phyloP scores from a whole-genome alignment of 1,284 basidiomycete species.

The Apiotrichum sp. region DNA sequence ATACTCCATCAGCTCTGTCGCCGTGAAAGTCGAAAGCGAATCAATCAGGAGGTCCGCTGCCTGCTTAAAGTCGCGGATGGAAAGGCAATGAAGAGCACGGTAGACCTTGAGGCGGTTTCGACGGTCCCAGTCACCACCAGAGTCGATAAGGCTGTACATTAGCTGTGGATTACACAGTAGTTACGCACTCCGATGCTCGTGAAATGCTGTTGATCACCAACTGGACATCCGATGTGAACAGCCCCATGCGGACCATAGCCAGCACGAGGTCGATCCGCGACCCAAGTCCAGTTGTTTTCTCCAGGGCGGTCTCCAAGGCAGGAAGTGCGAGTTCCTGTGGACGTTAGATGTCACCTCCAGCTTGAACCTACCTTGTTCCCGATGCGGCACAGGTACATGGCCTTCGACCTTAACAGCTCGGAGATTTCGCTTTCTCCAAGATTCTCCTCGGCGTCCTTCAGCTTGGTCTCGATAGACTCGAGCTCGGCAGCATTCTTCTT shows the following conservation, averaged over 20 bases:
- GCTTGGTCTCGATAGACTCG: conserved; percentile 66
- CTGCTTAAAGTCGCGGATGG: conserved; percentile 72
- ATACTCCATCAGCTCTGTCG: conserved; percentile 80
- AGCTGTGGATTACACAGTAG: background rate
- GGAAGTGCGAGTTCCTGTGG: conserved; percentile 63
- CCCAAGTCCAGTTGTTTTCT: conserved; percentile 89
- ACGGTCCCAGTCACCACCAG: conserved; percentile 97
- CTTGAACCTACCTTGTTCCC: conserved; percentile 70
- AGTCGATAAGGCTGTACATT: conserved; percentile 71
- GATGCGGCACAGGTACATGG: conserved; percentile 80
- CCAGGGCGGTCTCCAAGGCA: conserved; percentile 76
- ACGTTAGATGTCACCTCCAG: background rate
- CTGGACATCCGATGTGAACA: conserved; percentile 80
- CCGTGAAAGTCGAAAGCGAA: conserved; percentile 88
- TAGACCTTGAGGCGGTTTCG: conserved; percentile 96
- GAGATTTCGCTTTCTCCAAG: conserved; percentile 91
- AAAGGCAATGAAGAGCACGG: conserved; percentile 75
- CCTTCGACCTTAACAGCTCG: conserved; percentile 76
- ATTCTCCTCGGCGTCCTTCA: conserved; percentile 81
- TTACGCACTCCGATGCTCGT: conserved; percentile 70
- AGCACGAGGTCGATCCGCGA: conserved; percentile 89
- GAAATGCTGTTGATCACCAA: conserved; percentile 68
- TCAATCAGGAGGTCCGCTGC: conserved; percentile 73
- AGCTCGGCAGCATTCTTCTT: conserved; percentile 71
- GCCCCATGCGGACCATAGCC: conserved; percentile 78